Conservation (phyloP, 768 basidiomycete species). For the Mycena sanguinolenta region DNA sequence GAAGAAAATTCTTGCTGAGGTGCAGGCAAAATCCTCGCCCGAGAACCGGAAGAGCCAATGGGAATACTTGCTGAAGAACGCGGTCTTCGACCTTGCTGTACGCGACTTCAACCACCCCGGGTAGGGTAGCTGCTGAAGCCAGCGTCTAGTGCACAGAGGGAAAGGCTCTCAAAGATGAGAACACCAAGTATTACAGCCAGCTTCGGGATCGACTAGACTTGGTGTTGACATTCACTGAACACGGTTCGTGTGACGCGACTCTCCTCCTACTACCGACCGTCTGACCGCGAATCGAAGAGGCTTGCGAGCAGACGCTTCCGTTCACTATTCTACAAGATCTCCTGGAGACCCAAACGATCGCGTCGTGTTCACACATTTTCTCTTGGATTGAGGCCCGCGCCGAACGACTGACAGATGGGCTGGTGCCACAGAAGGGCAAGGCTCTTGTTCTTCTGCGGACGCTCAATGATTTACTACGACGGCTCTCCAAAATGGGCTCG, state of each 20-base stretch:
- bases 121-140: background rate
- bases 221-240: constrained; percentile 81
- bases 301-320: constrained; percentile 82
- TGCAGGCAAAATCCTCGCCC: constrained; percentile 55
- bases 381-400: constrained; percentile 88
- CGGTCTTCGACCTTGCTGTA: constrained; percentile 81
- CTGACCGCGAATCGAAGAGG: constrained; percentile 59
- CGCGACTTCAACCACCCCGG: constrained; percentile 37
- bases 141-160: constrained; percentile 75
- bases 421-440: constrained; percentile 91
- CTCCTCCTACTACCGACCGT: background rate
- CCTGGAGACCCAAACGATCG: constrained; percentile 87
- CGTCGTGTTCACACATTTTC: constrained; percentile 88
- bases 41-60: constrained; percentile 80
- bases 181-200: constrained; percentile 70
- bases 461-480: constrained; percentile 87
- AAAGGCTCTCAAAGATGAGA: constrained; percentile 65
- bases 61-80: constrained; percentile 80
- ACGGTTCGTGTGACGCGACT: constrained; percentile 59
- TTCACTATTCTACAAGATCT: constrained; percentile 84
- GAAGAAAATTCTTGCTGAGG: constrained; percentile 56
- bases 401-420: constrained; percentile 76
- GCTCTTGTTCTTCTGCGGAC: constrained; percentile 87
- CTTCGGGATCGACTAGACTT: constrained; percentile 78
- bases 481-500: constrained; percentile 87